These are phyloP conservation scores for Persicaria maculosa DNA, from an alignment of 148 eudicot species.

Conservation along the genomic window DNA sequence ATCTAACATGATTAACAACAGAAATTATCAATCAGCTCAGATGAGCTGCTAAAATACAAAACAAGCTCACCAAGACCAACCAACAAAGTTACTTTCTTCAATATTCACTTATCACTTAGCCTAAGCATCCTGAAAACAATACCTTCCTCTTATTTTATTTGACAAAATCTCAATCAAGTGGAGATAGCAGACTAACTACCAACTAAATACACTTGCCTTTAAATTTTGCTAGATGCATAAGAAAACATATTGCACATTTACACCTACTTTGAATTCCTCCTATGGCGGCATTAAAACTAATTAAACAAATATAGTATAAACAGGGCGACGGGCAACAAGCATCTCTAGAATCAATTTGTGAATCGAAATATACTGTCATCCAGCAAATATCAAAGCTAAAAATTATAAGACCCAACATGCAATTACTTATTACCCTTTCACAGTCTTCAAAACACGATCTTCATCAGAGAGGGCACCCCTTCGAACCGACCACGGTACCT, in stretches of 20 bases:
- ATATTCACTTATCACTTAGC: background rate
- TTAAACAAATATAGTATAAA: background rate
- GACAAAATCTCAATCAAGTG: background rate
- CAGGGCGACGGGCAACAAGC: background rate
- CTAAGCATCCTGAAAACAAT: background rate
- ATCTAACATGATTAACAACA: background rate
- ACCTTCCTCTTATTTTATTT: background rate
- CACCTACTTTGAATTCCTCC: background rate
- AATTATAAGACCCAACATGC: background rate
- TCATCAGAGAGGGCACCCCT: conserved; percentile 77
- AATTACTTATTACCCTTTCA: conserved; percentile 61
- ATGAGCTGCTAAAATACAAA: background rate
- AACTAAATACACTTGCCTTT: background rate
- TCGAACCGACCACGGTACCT: conserved; percentile 85
- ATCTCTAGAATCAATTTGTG: background rate
- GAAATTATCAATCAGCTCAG: background rate
- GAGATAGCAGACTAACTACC: background rate
- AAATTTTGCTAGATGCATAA: background rate
- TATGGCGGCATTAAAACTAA: too few species aligned
- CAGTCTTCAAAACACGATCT: conserved; percentile 87
- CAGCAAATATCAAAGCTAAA: background rate
- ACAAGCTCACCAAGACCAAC: background rate
- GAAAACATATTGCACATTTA: background rate
- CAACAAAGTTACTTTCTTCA: background rate
- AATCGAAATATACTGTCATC: background rate